Conservation (phyloP, 2,329 filamentous ascomycete species). For the Ophiocordyceps robertsii region DNA sequence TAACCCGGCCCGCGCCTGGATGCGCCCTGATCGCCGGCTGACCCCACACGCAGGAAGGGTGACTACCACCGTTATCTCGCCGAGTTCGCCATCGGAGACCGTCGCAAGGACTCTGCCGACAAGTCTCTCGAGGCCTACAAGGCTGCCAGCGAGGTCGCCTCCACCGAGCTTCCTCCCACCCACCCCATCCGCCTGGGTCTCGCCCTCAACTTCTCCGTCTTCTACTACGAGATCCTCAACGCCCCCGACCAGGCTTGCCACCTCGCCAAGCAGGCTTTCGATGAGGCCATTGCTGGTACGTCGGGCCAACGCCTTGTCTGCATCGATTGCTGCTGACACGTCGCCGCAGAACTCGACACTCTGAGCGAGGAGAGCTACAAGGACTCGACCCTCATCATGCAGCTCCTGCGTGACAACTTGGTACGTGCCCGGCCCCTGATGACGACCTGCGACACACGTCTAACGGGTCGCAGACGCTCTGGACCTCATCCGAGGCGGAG, state of each 20-base stretch:
- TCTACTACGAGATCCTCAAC: slow-evolving; percentile 99
- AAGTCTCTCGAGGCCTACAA: slow-evolving; percentile 97
- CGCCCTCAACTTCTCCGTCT: slow-evolving; percentile 97
- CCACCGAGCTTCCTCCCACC: slow-evolving; percentile 92
- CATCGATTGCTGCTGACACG: background rate
- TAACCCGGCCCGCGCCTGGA: slow-evolving; percentile 16
- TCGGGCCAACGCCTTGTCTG: background rate
- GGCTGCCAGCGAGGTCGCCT: slow-evolving; percentile 88
- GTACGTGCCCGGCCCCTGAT: slow-evolving; percentile 33
- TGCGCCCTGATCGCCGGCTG: background rate
- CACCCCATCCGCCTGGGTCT: slow-evolving; percentile 97
- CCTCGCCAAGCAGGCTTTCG: slow-evolving; percentile 97
- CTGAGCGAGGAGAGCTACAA: slow-evolving; percentile 98
- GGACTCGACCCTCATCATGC: slow-evolving; percentile 98
- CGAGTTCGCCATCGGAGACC: slow-evolving; percentile 88
- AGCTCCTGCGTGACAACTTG: slow-evolving; percentile 93
- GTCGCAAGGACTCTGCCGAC: slow-evolving; percentile 88
- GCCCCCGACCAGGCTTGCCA: slow-evolving; percentile 96
- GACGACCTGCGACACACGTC: slow-evolving; percentile 3
- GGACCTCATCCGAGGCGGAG: slow-evolving; percentile 98
- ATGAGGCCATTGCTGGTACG: slow-evolving; percentile 80
- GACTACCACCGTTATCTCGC: slow-evolving; percentile 99
- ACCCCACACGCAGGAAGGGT: slow-evolving; percentile 64
- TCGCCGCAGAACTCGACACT: slow-evolving; percentile 72
- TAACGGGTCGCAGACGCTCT: slow-evolving; percentile 62